phyloP scores from a whole-genome alignment of 2,329 filamentous ascomycete species.

The Acarospora socialis region DNA sequence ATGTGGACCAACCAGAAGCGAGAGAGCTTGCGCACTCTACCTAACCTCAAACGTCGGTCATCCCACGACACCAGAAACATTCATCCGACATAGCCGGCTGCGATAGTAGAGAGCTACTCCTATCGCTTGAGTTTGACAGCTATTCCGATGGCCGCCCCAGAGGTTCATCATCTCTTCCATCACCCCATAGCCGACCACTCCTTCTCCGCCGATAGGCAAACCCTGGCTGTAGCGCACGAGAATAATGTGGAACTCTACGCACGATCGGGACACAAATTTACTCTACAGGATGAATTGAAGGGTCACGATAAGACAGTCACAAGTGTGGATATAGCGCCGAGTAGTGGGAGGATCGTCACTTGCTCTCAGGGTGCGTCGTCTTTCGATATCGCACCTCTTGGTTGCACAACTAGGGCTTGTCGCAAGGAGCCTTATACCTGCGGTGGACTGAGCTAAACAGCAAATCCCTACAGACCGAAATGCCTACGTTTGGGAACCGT shows the following conservation, averaged over 20 bases:
- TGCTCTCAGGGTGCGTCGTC: constrained; percentile 69
- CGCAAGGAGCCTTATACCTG: neutral
- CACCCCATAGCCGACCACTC: constrained; percentile 94
- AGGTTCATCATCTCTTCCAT: constrained; percentile 96
- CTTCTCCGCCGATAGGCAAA: constrained; percentile 82
- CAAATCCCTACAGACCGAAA: constrained; percentile 58
- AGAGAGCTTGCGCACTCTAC: no score
- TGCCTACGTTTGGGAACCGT: constrained; percentile 93
- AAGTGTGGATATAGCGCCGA: constrained; percentile 85
- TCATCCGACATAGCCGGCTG: constrained; percentile 16
- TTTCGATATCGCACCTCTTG: constrained; percentile 2
- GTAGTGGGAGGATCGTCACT: constrained; percentile 84
- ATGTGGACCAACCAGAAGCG: no score
- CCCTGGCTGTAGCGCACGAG: constrained; percentile 81
- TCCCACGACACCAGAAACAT: no score
- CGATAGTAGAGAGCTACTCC: constrained; percentile 99
- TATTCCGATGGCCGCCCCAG: constrained; percentile 60
- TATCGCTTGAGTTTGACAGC: constrained; percentile 47
- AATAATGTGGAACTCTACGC: constrained; percentile 80
- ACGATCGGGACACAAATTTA: constrained; percentile 57
- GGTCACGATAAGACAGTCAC: constrained; percentile 97
- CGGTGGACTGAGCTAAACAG: no score
- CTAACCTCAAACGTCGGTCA: no score
- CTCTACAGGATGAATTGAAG: constrained; percentile 80
- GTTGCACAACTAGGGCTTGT: neutral